Evolutionary conservation across 140 eudicot species (phyloP).

Genomic region (Erigeron philadelphicus): DNA sequence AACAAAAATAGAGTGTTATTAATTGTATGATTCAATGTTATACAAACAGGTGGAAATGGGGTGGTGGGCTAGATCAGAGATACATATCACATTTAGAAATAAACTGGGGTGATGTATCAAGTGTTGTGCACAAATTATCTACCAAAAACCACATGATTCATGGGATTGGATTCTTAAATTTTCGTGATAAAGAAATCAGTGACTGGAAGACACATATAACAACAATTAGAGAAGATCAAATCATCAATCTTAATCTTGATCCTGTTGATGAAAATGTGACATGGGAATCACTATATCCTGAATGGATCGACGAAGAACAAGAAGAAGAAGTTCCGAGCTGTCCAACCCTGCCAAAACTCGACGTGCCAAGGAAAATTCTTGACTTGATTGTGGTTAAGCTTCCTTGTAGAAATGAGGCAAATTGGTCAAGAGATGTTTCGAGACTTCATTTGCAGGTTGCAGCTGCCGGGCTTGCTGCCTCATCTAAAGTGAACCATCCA

Average conservation of each 20-base stretch:
- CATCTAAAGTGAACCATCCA: slow-evolving; percentile 40
- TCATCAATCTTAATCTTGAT: slow-evolving; percentile 42
- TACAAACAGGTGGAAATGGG: slow-evolving; percentile 65
- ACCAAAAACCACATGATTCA: slow-evolving; percentile 23
- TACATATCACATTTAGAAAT: slow-evolving; percentile 43
- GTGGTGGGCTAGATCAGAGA: slow-evolving; percentile 51
- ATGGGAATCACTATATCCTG: slow-evolving; percentile 73
- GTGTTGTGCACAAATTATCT: slow-evolving; percentile 26
- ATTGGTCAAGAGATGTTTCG: slow-evolving; percentile 91
- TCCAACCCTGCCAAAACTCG: slow-evolving; percentile 55
- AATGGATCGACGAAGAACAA: slow-evolving; percentile 93
- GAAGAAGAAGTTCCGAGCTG: slow-evolving; percentile 69
- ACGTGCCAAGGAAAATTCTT: slow-evolving; percentile 41
- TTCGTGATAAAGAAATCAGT: slow-evolving; percentile 40
- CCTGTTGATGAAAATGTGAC: slow-evolving; percentile 44
- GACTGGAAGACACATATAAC: slow-evolving; percentile 39
- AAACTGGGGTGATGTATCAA: slow-evolving; percentile 52
- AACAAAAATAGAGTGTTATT: neutral
- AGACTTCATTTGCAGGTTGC: slow-evolving; percentile 78
- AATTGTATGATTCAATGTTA: slow-evolving; percentile 1
- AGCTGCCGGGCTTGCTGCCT: slow-evolving; percentile 56
- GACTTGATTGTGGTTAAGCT: slow-evolving; percentile 67
- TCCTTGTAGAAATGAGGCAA: slow-evolving; percentile 61
- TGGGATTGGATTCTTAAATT: slow-evolving; percentile 62
- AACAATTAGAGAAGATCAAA: slow-evolving; percentile 36